These are phyloP conservation scores for Fennellomyces sp. DNA, from an alignment of 371 early-diverging fungal species.

Conservation along the genomic window DNA sequence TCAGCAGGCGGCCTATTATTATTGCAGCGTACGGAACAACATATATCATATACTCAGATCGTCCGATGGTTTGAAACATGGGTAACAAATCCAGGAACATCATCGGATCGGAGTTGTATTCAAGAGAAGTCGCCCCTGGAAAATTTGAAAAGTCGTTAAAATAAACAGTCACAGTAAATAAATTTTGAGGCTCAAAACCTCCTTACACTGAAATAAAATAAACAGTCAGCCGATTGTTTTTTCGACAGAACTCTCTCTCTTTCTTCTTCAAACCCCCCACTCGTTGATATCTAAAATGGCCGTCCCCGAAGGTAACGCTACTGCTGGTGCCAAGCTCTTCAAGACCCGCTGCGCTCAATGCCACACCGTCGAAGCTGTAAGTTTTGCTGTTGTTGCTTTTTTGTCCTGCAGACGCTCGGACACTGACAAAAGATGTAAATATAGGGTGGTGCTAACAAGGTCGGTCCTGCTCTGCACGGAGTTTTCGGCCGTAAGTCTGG, in stretches of 20 bases:
- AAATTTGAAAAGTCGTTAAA: no score
- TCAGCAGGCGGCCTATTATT: no score
- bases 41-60: no score
- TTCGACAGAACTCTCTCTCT: neutral
- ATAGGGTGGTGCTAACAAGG: slow-evolving; percentile 88
- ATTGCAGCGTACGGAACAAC: no score
- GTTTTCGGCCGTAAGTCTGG: slow-evolving; percentile 92
- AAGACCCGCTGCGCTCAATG: slow-evolving; percentile 98
- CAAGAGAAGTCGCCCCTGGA: no score
- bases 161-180: no score
- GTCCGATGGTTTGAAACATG: no score
- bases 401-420: neutral
- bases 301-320: slow-evolving; percentile 46
- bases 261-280: slow-evolving; percentile 27
- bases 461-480: slow-evolving; percentile 96
- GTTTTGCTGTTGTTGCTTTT: slow-evolving; percentile 9
- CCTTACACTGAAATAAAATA: no score
- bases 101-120: no score
- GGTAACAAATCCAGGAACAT: no score
- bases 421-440: neutral
- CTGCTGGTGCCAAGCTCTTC: slow-evolving; percentile 96
- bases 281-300: slow-evolving; percentile 21
- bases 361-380: slow-evolving; percentile 92
- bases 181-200: no score
- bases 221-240: neutral